Conservation (phyloP, 2,329 filamentous ascomycete species). For the Ophiocordyceps camponoti-floridani region DNA sequence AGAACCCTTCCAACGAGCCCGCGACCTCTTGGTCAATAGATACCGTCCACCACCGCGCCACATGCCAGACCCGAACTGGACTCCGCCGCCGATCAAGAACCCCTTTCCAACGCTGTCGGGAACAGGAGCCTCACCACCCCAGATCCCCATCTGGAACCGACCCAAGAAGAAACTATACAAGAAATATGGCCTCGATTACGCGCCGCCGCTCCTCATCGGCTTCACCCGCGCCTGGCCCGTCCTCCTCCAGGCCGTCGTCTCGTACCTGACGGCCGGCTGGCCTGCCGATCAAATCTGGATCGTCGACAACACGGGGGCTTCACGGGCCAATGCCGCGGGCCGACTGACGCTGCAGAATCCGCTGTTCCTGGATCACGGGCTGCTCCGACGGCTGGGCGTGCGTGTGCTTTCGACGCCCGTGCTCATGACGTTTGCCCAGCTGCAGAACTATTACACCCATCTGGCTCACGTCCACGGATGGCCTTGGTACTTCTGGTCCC, state of each 20-base stretch:
- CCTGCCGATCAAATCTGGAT: constrained; percentile 37
- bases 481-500: constrained; percentile 36
- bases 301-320: constrained; percentile 35
- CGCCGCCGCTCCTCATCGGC: constrained; percentile 37
- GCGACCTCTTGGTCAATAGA: not conserved
- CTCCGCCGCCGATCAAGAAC: constrained; percentile 19
- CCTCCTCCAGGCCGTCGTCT: constrained; percentile 35
- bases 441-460: constrained; percentile 34
- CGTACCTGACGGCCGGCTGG: constrained; percentile 42
- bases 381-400: constrained; percentile 31
- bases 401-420: constrained; percentile 31
- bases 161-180: constrained; percentile 19
- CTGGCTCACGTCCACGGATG: constrained; percentile 24
- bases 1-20: not conserved
- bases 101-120: constrained; percentile 22
- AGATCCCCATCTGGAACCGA: constrained; percentile 25
- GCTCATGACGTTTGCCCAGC: constrained; percentile 33
- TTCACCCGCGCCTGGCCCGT: constrained; percentile 39
- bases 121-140: constrained; percentile 13
- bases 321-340: constrained; percentile 27
- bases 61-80: constrained; percentile 15
- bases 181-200: constrained; percentile 16
- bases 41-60: constrained; percentile 4
- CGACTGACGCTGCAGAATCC: constrained; percentile 34
- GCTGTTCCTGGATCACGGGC: constrained; percentile 34